Evolutionary conservation across 306 rosid genomes (phyloP).

Genomic region (Prunus fruticosa): DNA sequence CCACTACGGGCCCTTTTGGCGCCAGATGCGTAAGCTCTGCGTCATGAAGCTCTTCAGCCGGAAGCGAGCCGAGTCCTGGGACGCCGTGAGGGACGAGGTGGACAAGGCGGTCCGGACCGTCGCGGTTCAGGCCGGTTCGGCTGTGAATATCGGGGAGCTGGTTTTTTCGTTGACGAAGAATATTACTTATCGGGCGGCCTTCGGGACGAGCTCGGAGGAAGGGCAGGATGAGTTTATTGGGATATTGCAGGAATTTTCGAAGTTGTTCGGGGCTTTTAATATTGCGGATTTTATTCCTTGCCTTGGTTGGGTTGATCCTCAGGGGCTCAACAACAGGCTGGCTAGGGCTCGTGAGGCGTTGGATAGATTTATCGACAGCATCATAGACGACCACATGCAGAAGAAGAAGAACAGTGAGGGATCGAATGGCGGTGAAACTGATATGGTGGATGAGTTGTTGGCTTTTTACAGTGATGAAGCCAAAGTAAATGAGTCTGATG

Average conservation of each 20-base stretch:
- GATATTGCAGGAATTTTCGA: conserved; percentile 78
- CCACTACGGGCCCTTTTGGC: conserved; percentile 91
- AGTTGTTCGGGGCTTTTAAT: conserved; percentile 82
- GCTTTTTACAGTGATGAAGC: conserved; percentile 61
- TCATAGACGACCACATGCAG: conserved; percentile 61
- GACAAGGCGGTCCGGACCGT: conserved; percentile 36
- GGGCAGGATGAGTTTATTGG: conserved; percentile 75
- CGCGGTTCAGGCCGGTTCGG: conserved; percentile 16
- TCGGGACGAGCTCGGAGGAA: conserved; percentile 51
- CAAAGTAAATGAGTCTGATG: conserved; percentile 31
- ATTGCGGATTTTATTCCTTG: conserved; percentile 67
- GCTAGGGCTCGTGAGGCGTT: conserved; percentile 48
- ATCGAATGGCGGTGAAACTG: conserved; percentile 32
- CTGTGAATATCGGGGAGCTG: conserved; percentile 58
- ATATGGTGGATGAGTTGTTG: conserved; percentile 87
- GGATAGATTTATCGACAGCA: conserved; percentile 64
- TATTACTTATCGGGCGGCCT: conserved; percentile 74
- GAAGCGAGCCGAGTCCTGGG: conserved; percentile 81
- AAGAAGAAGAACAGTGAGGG: conserved; percentile 23
- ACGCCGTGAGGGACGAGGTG: conserved; percentile 72
- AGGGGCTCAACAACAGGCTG: conserved; percentile 54
- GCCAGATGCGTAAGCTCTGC: conserved; percentile 86
- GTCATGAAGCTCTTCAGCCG: conserved; percentile 87
- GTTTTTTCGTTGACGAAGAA: conserved; percentile 64
- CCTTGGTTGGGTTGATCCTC: conserved; percentile 62